Conservation (phyloP, 768 basidiomycete species). For the Crassisporium funariophilum region DNA sequence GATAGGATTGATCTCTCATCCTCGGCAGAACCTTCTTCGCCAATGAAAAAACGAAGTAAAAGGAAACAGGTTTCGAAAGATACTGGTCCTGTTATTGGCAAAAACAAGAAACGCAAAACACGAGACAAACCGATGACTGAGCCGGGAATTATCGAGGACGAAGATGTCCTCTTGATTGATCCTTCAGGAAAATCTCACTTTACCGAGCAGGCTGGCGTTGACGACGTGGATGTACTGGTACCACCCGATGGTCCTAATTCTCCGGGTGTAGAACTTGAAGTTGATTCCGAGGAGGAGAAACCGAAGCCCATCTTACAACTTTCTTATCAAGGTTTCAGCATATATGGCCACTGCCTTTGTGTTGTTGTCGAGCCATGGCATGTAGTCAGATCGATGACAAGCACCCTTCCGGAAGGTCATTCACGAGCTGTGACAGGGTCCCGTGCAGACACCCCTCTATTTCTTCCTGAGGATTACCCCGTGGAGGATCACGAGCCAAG, state of each 20-base stretch:
- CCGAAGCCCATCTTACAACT: constrained; percentile 71
- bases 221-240: constrained; percentile 13
- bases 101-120: constrained; percentile 21
- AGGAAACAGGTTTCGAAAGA: constrained; percentile 15
- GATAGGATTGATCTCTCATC: background rate
- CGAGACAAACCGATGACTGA: constrained; percentile 6
- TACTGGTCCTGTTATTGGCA: constrained; percentile 1
- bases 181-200: too few species aligned
- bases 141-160: too few species aligned
- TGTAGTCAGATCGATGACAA: constrained; percentile 36
- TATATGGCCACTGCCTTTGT: constrained; percentile 74
- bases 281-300: constrained; percentile 72
- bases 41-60: constrained; percentile 20
- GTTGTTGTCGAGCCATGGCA: constrained; percentile 86
- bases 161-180: too few species aligned
- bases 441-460: constrained; percentile 64
- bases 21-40: background rate
- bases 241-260: constrained; percentile 5
- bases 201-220: constrained; percentile 4
- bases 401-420: constrained; percentile 3
- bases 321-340: constrained; percentile 68
- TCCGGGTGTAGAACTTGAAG: constrained; percentile 31
- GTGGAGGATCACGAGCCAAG: constrained; percentile 40
- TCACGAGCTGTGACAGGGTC: background rate
- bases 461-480: constrained; percentile 70